Conservation (phyloP, 228 moss, liverwort and hornwort species). For the Sphagnum magellanicum region DNA sequence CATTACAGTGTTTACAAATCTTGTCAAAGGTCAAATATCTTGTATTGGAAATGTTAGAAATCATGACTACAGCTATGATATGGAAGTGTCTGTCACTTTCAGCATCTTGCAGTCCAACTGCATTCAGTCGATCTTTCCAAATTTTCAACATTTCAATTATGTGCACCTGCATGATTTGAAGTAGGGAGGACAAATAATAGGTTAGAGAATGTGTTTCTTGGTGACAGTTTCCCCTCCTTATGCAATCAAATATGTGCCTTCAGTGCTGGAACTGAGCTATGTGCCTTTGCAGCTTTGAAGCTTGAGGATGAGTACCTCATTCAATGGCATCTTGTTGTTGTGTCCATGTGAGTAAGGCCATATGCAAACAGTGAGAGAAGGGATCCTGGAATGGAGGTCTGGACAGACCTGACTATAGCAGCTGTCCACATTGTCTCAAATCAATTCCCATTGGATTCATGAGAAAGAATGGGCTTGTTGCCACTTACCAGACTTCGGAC, state of each 20-base stretch:
- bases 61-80: no score
- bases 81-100: no score
- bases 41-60: no score
- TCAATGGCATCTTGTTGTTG: not conserved
- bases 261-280: conserved; percentile 1
- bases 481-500: not conserved
- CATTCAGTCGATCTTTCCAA: no score
- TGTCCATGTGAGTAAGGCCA: conserved; percentile 1
- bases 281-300: conserved; percentile 4
- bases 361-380: not conserved
- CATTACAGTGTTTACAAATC: no score
- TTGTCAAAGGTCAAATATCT: no score
- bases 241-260: not conserved
- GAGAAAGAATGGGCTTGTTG: not conserved
- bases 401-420: not conserved
- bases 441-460: conserved; percentile 3
- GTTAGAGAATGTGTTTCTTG: no score
- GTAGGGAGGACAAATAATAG: no score
- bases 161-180: no score
- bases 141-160: no score
- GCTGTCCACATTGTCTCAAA: not conserved
- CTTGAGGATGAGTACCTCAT: not conserved
- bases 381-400: not conserved
- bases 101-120: no score
- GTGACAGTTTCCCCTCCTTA: not conserved